Base-by-base conservation (phyloP, 169 alveolate genomes). In the Plasmodium gonderi region DNA sequence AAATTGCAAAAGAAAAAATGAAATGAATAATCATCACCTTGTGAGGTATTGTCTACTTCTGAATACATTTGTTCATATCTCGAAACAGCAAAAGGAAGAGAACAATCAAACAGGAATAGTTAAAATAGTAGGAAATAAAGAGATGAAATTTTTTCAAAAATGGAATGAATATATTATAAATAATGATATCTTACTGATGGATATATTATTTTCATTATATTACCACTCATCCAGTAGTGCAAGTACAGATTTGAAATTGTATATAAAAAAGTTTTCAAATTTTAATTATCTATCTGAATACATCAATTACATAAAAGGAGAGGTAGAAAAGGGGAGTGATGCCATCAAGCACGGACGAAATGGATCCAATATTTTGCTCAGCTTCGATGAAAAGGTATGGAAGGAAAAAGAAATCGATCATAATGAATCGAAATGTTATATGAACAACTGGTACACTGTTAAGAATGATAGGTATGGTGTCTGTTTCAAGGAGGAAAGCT, bases 141-240 rank as follows among this genome's bases (percentile, higher is more conserved):
- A 75, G 12, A 36, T 87, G 33, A 5, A 75, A 54, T 75, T 11
- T 75, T 87, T 51, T 44, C 42, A 87, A 75, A 87, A 87, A 38
- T 87, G 78, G 67, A 87, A 74, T 54, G 68, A 60, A 36, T 33
- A 23, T 33, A 51, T 75, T 3, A 3, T 14, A 87, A 76, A 44
- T 42, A 64, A 75, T 75, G 47, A 87, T 42, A 54, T 87, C 42
- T 45, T 87, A 33, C 51, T 87, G 47, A 14, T 87, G 65, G 93
- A 87, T 60, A 75, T 87, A 3, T 65, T 87, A 5, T 87, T 87
- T 31, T 45, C 33, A 6, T 54, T 76, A 17, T 87, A 74, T 64
- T 8, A 75, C 51, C 40, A 51, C 72, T 42, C 79, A 42, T 26
- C 33, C 4, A 65, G 26, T 12, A 67, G 65, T 11, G 2, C 45